These are phyloP conservation scores for Candida palmyrensis DNA, from an alignment of 805 yeast genomes.

Conservation along the genomic window DNA sequence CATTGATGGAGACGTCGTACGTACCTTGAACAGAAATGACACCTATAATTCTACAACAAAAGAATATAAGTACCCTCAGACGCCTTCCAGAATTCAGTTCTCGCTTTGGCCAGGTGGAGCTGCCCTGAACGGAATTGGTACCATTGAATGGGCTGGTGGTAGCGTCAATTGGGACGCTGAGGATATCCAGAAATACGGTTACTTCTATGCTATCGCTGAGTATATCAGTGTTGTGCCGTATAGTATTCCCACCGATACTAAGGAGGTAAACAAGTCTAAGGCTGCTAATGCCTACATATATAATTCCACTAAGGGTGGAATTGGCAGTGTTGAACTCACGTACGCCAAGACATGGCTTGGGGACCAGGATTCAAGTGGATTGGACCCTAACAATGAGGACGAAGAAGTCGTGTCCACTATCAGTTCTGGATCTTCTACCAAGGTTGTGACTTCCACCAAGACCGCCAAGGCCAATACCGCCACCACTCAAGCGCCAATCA, in stretches of 20 bases:
- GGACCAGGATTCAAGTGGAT: constrained; percentile 59
- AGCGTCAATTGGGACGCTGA: constrained; percentile 72
- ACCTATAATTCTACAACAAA: constrained; percentile 62
- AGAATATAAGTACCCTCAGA: constrained; percentile 58
- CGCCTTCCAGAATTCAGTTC: constrained; percentile 68
- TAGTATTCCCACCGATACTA: constrained; percentile 60
- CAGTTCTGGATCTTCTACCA: constrained; percentile 11
- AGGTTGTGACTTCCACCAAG: constrained; percentile 15
- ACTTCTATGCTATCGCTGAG: constrained; percentile 64
- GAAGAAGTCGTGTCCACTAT: constrained; percentile 10
- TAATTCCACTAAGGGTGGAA: constrained; percentile 39
- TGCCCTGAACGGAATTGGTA: constrained; percentile 50
- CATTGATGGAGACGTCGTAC: constrained; percentile 61
- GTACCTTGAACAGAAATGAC: constrained; percentile 57
- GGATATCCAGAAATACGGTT: constrained; percentile 75
- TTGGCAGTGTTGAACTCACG: constrained; percentile 47
- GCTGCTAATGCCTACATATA: constrained; percentile 48
- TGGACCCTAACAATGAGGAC: constrained; percentile 43
- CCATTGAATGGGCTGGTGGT: constrained; percentile 88
- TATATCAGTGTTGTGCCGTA: constrained; percentile 62
- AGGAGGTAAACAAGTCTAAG: constrained; percentile 34
- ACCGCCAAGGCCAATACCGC: constrained; percentile 10
- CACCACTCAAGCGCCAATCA: constrained; percentile 7
- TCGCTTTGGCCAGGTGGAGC: constrained; percentile 80
- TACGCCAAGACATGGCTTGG: constrained; percentile 59